Evolutionary conservation across 352 stramenopile species (phyloP), one percentile per base, ranked within the genome.

Genomic region (Globisporangium recalcitrans): DNA sequence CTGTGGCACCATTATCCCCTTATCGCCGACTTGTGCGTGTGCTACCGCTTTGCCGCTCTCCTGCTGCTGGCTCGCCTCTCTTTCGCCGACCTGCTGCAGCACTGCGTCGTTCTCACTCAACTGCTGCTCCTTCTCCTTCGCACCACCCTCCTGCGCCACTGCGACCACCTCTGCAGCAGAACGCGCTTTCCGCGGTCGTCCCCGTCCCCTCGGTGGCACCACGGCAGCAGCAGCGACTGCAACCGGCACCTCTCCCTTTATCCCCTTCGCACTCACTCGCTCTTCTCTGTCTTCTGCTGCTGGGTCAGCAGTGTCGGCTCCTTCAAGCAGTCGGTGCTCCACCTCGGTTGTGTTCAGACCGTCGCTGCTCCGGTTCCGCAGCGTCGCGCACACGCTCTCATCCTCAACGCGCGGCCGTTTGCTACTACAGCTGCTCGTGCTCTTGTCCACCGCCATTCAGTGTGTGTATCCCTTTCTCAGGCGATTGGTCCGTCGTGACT

Each of bases 271-370:
- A 7, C 44, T 14, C 44, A 27, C 9, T 31, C 40, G 11, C 29
- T 56, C 13, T 53, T 27, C 34, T 16, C 24, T 34, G 24, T 38
- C 66, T 71, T 21, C 38, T 46, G 21, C 38, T 46, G 7, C 1
- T 8, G 38, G 38, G 38, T 46, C 38, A 3, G 10, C 16, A 46
- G 7, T 16, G 38, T 46, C 38, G 21, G 16, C 38, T 46, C 16
- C 38, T 46, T 22, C 38, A 46, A 51, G 29, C 55, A 24, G 13
- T 10, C 24, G 14, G 14, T 38, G 34, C 26, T 22, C 7, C n/a
- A n/a, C n/a, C n/a, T n/a, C n/a, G n/a, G n/a, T n/a, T n/a, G n/a
- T n/a, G n/a, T 16, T 34, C 24, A 21, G 3, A 40, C 47, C 65
- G 22, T 58, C 21, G 21, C 8, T 19, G 53, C 32, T 49, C 14